Conservation (phyloP, 257 asterid species). For the Primulina tabacum region DNA sequence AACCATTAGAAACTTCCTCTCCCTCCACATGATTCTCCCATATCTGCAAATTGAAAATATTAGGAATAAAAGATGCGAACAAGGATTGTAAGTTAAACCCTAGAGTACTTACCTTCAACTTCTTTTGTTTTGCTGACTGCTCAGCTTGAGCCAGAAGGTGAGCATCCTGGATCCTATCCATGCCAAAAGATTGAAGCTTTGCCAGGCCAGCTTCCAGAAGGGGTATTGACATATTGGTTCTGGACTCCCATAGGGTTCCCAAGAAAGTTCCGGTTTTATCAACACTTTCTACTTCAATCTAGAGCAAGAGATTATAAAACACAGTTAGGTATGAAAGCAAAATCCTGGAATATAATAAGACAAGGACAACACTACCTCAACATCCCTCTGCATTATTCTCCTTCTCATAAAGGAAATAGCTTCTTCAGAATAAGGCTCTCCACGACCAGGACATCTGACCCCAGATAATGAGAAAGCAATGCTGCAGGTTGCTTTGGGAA, state of each 20-base stretch:
- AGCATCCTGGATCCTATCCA: slow-evolving; percentile 79
- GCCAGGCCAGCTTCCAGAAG: slow-evolving; percentile 97
- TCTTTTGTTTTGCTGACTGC: slow-evolving; percentile 86
- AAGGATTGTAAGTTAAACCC: slow-evolving; percentile 4
- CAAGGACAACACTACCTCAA: slow-evolving; percentile 54
- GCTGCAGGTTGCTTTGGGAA: slow-evolving; percentile 95
- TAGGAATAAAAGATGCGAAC: slow-evolving; percentile 17
- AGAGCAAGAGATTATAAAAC: slow-evolving; percentile 9
- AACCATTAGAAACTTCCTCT: slow-evolving; percentile 59
- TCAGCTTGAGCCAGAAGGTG: slow-evolving; percentile 89
- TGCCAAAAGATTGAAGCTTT: slow-evolving; percentile 77
- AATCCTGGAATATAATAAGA: slow-evolving; percentile 6
- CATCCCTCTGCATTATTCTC: slow-evolving; percentile 99
- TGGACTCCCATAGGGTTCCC: slow-evolving; percentile 91
- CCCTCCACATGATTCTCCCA: slow-evolving; percentile 82
- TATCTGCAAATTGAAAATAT: slow-evolving; percentile 39
- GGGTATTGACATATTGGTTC: slow-evolving; percentile 62
- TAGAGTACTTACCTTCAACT: slow-evolving; percentile 69
- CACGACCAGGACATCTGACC: slow-evolving; percentile 97
- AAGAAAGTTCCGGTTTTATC: slow-evolving; percentile 97
- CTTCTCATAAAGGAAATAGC: slow-evolving; percentile 98
- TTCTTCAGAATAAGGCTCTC: slow-evolving; percentile 83
- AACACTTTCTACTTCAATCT: slow-evolving; percentile 95
- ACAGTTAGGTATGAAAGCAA: slow-evolving; percentile 15
- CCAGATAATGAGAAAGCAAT: slow-evolving; percentile 91